Percentiles rank a stretch among this genome's conserved stretches.
Evolutionary conservation across 306 rosid species (phyloP).

Genomic region (Phaseolus lunatus): DNA sequence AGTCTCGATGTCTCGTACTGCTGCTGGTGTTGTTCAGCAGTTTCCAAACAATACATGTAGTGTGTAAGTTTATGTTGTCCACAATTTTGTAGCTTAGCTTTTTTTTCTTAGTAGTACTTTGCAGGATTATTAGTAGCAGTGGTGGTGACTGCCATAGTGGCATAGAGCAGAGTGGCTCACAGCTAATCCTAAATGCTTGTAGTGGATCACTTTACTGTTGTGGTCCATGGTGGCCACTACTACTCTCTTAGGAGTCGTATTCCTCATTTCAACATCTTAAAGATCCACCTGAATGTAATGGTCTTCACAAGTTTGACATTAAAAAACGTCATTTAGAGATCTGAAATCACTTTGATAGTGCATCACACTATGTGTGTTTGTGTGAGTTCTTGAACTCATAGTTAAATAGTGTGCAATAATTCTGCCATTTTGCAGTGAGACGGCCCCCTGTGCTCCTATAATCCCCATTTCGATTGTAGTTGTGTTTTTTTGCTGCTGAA

Average conservation of each 20-base stretch:
- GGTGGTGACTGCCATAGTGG: not conserved
- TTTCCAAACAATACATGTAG: slow-evolving; percentile 96
- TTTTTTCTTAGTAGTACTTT: slow-evolving; percentile 2
- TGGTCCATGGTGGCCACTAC: not conserved
- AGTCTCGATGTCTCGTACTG: slow-evolving; percentile 97
- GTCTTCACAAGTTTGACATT: not conserved
- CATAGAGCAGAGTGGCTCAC: slow-evolving; percentile 1
- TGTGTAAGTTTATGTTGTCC: slow-evolving; percentile 76
- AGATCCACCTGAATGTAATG: not conserved
- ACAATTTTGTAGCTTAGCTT: not conserved
- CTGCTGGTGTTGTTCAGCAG: slow-evolving; percentile 95
- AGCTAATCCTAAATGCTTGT: slow-evolving; percentile 11
- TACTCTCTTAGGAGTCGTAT: slow-evolving; percentile 14
- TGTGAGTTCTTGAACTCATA: not conserved
- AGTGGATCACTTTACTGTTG: not conserved
- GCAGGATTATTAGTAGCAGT: slow-evolving; percentile 7
- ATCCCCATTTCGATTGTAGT: not conserved
- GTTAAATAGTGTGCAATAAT: not conserved
- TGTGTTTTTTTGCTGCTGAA: not conserved
- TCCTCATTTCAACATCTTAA: not conserved
- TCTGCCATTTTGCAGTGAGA: not conserved
- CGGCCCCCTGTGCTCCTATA: not conserved
- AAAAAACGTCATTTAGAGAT: not conserved
- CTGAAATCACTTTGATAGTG: not conserved
- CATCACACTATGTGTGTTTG: not conserved